phyloP scores from a whole-genome alignment of 2,329 filamentous ascomycete species.

The Sporothrix dimorphospora region DNA sequence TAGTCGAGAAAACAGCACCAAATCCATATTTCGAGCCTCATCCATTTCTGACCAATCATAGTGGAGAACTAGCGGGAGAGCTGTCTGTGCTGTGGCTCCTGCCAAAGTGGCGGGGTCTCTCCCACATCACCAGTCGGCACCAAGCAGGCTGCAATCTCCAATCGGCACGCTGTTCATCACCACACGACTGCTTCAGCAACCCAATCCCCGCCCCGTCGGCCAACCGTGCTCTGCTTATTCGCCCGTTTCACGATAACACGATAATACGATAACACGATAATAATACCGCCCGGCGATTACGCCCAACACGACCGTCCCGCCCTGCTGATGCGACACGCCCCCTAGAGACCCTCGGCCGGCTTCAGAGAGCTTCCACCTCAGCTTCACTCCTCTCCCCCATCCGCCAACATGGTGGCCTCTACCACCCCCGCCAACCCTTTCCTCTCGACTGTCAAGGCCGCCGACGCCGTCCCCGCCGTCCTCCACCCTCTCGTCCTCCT shows the following conservation, averaged over 20 bases:
- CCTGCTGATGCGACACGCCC: background rate
- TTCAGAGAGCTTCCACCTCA: constrained; percentile 6
- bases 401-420: background rate
- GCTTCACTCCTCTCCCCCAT: background rate
- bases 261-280: background rate
- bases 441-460: constrained; percentile 67
- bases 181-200: background rate
- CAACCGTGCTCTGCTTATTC: background rate
- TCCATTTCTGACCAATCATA: background rate
- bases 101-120: constrained; percentile 16
- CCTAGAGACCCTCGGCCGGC: background rate
- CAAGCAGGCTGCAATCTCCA: constrained; percentile 4
- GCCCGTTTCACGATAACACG: background rate
- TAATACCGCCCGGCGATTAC: background rate
- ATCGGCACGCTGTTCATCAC: background rate
- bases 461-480: constrained; percentile 77
- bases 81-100: background rate
- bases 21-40: constrained; percentile 7
- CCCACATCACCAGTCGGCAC: constrained; percentile 12
- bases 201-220: background rate
- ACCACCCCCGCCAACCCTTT: constrained; percentile 53
- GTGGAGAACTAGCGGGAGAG: background rate
- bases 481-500: constrained; percentile 94
- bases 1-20: background rate
- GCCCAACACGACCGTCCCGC: background rate